Evolutionary conservation across 495 filamentous ascomycete species (phyloP).

Genomic region (Parachaetomium inaequale): DNA sequence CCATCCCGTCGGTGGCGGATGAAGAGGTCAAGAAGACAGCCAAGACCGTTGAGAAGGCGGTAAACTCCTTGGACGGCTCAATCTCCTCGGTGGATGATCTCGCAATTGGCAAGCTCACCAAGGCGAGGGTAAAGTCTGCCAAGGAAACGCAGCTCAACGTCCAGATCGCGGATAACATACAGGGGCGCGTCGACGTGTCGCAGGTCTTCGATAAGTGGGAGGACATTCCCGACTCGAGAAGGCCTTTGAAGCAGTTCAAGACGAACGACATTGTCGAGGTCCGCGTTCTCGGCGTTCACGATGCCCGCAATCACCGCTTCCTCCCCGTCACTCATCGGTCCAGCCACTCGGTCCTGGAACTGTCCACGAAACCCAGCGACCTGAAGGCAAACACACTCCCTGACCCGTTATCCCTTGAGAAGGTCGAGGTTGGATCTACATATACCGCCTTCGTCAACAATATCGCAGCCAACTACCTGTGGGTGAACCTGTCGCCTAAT

Average conservation of each 20-base stretch:
- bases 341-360: slow-evolving; percentile 78
- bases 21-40: slow-evolving; percentile 25
- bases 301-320: slow-evolving; percentile 85
- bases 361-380: slow-evolving; percentile 77
- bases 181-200: slow-evolving; percentile 86
- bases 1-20: slow-evolving; percentile 31
- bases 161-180: slow-evolving; percentile 79
- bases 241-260: slow-evolving; percentile 69
- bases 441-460: slow-evolving; percentile 89
- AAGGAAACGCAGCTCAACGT: slow-evolving; percentile 92
- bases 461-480: slow-evolving; percentile 66
- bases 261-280: slow-evolving; percentile 67
- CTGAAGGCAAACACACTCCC: slow-evolving; percentile 41
- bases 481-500: slow-evolving; percentile 88
- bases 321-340: slow-evolving; percentile 83
- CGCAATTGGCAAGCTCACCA: slow-evolving; percentile 67
- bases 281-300: slow-evolving; percentile 79
- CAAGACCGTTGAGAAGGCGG: slow-evolving; percentile 24
- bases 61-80: slow-evolving; percentile 66
- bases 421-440: slow-evolving; percentile 63
- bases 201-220: slow-evolving; percentile 86
- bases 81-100: slow-evolving; percentile 66
- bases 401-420: slow-evolving; percentile 66
- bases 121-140: slow-evolving; percentile 72
- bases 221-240: slow-evolving; percentile 74